Conservation (phyloP, 176 grass and related monocot genomes). For the Aegilops umbellulata region DNA sequence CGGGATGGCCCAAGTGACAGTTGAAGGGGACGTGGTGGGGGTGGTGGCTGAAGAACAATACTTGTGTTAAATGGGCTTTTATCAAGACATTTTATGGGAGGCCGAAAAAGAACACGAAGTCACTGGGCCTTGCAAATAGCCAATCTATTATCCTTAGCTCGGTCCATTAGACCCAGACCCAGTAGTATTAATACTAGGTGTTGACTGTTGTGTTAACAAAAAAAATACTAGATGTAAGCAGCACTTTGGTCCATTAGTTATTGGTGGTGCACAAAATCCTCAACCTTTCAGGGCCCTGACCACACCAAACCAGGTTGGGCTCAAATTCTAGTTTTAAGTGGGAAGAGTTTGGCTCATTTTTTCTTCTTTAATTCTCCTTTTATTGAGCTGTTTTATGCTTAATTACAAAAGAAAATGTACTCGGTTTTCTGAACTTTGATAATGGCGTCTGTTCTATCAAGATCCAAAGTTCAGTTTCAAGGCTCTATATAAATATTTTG, state of each 20-base stretch:
- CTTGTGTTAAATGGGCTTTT: not conserved
- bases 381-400: not conserved
- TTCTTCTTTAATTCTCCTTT: not conserved
- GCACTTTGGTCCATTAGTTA: not conserved
- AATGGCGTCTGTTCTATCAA: not conserved
- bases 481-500: not conserved
- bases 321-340: too few relatives aligned
- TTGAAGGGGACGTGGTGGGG: too few relatives aligned
- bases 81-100: not conserved
- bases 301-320: not conserved
- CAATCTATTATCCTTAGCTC: too few relatives aligned
- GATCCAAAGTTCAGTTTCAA: not conserved
- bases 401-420: not conserved
- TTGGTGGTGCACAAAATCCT: not conserved
- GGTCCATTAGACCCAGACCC: not conserved
- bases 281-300: not conserved
- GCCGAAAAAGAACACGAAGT: not conserved
- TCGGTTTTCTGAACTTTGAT: not conserved
- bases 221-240: not conserved
- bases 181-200: not conserved
- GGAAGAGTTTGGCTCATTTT: not conserved
- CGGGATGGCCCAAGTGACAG: too few relatives aligned
- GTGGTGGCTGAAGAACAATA: too few relatives aligned
- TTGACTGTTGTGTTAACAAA: not conserved
- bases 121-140: not conserved